Conservation (phyloP, 331 rosid species). For the Pyracantha coccinea region DNA sequence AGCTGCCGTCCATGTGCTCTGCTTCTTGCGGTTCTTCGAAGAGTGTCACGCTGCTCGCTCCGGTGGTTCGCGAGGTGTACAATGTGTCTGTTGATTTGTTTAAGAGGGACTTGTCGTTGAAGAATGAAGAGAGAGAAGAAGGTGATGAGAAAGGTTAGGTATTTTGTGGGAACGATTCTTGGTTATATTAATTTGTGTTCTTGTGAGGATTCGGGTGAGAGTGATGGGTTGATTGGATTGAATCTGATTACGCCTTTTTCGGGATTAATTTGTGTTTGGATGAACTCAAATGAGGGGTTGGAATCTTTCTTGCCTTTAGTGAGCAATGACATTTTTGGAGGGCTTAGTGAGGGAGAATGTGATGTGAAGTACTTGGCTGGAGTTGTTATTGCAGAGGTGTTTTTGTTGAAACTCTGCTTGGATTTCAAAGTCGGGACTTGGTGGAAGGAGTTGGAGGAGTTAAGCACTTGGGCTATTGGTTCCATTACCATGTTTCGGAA, state of each 20-base stretch:
- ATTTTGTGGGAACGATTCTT: constrained; percentile 45
- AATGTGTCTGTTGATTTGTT: constrained; percentile 27
- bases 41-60: constrained; percentile 56
- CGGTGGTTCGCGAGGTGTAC: constrained; percentile 41
- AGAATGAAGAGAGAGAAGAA: constrained; percentile 55
- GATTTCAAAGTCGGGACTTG: constrained; percentile 19
- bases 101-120: constrained; percentile 37
- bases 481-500: constrained; percentile 56
- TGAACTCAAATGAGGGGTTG: constrained; percentile 28
- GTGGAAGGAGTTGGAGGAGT: constrained; percentile 40
- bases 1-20: constrained; percentile 40
- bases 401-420: constrained; percentile 49
- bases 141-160: constrained; percentile 46
- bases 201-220: constrained; percentile 20
- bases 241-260: constrained; percentile 25
- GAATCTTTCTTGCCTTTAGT: constrained; percentile 54
- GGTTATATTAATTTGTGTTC: constrained; percentile 48
- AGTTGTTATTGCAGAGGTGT: constrained; percentile 47
- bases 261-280: constrained; percentile 53
- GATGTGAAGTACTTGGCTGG: constrained; percentile 54
- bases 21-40: constrained; percentile 38
- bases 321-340: constrained; percentile 34
- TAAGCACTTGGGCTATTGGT: constrained; percentile 59
- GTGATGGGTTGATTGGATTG: constrained; percentile 10
- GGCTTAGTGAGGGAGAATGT: constrained; percentile 34